Evolutionary conservation across 345 rosid species (phyloP).

Genomic region (Excoecaria agallocha): DNA sequence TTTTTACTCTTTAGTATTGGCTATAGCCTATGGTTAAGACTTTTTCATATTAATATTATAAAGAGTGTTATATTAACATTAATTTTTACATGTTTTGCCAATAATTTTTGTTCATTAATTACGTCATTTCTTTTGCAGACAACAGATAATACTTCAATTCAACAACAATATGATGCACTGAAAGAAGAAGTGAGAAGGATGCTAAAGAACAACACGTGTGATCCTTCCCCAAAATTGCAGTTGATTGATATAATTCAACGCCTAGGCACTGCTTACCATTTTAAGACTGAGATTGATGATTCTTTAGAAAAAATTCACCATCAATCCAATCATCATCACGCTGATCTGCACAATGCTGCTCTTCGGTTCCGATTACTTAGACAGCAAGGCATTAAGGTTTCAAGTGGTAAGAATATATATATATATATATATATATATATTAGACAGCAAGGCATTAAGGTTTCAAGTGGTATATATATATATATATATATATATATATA

Average conservation of each 20-base stretch:
- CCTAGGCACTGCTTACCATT: conserved; percentile 16
- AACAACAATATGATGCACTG: not conserved
- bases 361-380: conserved; percentile 16
- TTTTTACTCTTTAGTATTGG: no score
- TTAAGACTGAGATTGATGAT: conserved; percentile 3
- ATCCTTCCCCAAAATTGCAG: not conserved
- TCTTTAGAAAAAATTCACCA: not conserved
- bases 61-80: not conserved
- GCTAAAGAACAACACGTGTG: not conserved
- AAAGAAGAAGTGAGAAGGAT: conserved; percentile 8
- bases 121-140: not conserved
- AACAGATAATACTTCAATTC: not conserved
- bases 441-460: conserved; percentile 14
- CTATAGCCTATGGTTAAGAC: no score
- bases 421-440: not conserved
- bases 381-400: conserved; percentile 12
- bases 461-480: conserved; percentile 1
- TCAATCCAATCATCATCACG: not conserved
- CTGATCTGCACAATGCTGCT: not conserved
- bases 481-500: no score
- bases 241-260: conserved; percentile 14
- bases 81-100: not conserved
- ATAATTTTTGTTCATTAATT: no score
- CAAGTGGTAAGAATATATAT: conserved; percentile 5
- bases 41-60: no score